Percentiles rank a stretch among this genome's conserved stretches.
phyloP scores from a whole-genome alignment of 805 yeast species.

The Lipomyces mesembrius region DNA sequence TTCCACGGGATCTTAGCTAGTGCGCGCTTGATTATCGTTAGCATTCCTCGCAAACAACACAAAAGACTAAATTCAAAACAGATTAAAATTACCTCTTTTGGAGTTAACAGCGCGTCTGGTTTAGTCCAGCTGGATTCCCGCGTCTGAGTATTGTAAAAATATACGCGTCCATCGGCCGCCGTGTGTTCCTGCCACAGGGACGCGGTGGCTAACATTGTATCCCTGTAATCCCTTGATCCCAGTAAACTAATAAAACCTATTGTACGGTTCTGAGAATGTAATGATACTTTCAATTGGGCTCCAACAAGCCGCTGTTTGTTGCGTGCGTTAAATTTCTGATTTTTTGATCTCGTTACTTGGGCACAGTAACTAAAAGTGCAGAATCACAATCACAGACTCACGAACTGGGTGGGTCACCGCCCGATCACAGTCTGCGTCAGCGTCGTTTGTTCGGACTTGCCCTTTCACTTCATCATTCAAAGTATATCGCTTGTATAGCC shows the following conservation, averaged over 20 bases:
- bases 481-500: neutral
- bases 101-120: slow-evolving; percentile 59
- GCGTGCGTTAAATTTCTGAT: too few species aligned
- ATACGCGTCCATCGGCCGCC: slow-evolving; percentile 68
- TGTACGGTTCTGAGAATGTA: neutral
- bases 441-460: neutral
- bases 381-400: neutral
- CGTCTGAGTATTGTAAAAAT: slow-evolving; percentile 70
- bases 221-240: neutral
- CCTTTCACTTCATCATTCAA: too few species aligned
- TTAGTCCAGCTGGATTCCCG: slow-evolving; percentile 80
- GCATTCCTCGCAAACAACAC: neutral
- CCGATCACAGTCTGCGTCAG: neutral
- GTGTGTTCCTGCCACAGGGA: slow-evolving; percentile 64
- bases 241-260: neutral
- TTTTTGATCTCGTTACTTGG: too few species aligned
- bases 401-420: neutral
- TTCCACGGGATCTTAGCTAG: slow-evolving; percentile 61
- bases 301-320: neutral
- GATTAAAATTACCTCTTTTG: slow-evolving; percentile 44
- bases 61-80: neutral
- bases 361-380: neutral
- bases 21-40: slow-evolving; percentile 45
- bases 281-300: neutral
- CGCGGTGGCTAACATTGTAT: neutral